phyloP scores from a whole-genome alignment of 2,329 filamentous ascomycete genomes.

The Drechmeria coniospora region DNA sequence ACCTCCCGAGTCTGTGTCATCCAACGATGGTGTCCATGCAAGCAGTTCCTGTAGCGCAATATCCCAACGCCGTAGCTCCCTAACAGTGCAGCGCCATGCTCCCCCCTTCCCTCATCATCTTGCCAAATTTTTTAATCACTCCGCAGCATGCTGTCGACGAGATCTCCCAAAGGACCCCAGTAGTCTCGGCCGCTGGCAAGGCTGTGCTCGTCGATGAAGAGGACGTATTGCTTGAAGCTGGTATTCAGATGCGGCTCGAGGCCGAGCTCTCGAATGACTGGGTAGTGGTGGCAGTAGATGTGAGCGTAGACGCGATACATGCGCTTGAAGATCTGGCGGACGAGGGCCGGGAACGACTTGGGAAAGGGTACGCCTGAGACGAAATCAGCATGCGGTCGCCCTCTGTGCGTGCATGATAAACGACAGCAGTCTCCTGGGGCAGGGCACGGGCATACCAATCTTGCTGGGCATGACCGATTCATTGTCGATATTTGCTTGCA shows the following conservation, averaged over 20 bases:
- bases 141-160: slow-evolving; percentile 94
- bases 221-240: slow-evolving; percentile 98
- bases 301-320: slow-evolving; percentile 98
- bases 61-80: slow-evolving; percentile 10
- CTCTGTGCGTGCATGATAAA: background rate
- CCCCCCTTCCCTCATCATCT: background rate
- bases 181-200: slow-evolving; percentile 90
- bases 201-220: slow-evolving; percentile 94
- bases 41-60: slow-evolving; percentile 1
- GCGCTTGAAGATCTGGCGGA: slow-evolving; percentile 96
- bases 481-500: slow-evolving; percentile 90
- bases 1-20: too few species aligned
- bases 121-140: slow-evolving; percentile 48
- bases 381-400: slow-evolving; percentile 5
- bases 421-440: too few species aligned
- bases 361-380: slow-evolving; percentile 73
- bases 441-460: slow-evolving; percentile 42
- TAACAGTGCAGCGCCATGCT: slow-evolving; percentile 3
- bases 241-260: slow-evolving; percentile 96
- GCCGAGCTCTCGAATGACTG: slow-evolving; percentile 84
- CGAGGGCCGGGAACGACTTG: slow-evolving; percentile 73
- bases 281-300: slow-evolving; percentile 99
- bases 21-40: too few species aligned
- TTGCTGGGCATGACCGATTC: slow-evolving; percentile 88
- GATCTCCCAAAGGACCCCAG: slow-evolving; percentile 86